phyloP scores from a whole-genome alignment of 176 grass and related monocot species.

The Cenchrus americanus region DNA sequence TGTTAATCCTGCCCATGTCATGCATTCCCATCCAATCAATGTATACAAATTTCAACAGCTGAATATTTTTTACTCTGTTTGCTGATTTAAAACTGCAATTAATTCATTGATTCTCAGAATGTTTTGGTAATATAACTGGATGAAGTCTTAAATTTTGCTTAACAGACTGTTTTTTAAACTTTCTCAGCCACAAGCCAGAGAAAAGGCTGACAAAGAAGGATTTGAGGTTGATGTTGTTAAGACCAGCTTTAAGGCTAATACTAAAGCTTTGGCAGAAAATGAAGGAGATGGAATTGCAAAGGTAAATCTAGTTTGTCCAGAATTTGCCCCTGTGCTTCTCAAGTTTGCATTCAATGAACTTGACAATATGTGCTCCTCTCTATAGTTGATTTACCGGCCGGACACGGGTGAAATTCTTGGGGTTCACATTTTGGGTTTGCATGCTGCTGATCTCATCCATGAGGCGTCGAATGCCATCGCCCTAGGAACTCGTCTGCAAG shows the following conservation, averaged over 20 bases:
- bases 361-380: constrained; percentile 26
- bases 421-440: constrained; percentile 95
- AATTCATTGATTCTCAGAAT: neutral
- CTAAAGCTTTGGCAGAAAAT: constrained; percentile 97
- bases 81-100: constrained; percentile 12
- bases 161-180: constrained; percentile 26
- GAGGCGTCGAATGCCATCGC: constrained; percentile 95
- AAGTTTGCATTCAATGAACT: neutral
- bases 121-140: neutral
- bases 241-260: constrained; percentile 98
- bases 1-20: constrained; percentile 30
- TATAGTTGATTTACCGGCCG: constrained; percentile 89
- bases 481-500: constrained; percentile 78
- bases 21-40: neutral
- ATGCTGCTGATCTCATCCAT: constrained; percentile 93
- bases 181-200: constrained; percentile 93
- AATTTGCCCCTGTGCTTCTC: neutral
- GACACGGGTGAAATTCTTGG: constrained; percentile 96
- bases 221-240: constrained; percentile 85
- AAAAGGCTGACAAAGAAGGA: constrained; percentile 90
- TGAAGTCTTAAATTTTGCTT: neutral
- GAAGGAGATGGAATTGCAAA: constrained; percentile 97
- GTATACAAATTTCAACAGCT: neutral
- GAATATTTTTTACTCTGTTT: neutral
- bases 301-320: constrained; percentile 44